Conservation (phyloP, 2,329 filamentous ascomycete genomes). For the Knoxdaviesia capensis region DNA sequence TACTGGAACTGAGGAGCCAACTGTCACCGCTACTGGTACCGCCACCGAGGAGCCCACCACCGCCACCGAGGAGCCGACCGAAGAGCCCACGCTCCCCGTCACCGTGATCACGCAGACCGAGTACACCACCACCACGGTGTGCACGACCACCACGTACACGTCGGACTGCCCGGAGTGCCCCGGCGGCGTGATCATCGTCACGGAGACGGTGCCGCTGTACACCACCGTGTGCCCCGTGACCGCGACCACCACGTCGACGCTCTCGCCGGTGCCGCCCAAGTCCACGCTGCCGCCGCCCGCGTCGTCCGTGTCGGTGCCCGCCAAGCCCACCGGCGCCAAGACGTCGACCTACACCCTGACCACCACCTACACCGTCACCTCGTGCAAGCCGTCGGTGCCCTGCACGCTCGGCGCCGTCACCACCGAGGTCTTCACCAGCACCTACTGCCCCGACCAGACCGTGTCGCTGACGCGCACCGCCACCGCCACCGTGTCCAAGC, state of each 20-base stretch:
- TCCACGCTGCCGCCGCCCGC: background rate
- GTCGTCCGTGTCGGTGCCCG: background rate
- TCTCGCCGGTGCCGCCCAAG: background rate
- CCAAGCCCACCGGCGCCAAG: background rate
- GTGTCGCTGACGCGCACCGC: background rate
- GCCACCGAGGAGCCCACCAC: background rate
- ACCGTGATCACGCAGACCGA: background rate
- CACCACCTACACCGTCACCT: constrained; percentile 6
- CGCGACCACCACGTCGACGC: background rate
- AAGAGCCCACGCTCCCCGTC: background rate
- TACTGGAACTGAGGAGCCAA: background rate
- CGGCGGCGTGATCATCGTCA: background rate
- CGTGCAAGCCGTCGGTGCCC: constrained; percentile 5
- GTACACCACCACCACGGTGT: constrained; percentile 2
- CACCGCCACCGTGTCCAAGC: background rate
- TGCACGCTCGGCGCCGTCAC: constrained; percentile 5
- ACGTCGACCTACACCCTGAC: background rate
- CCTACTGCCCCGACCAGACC: constrained; percentile 5
- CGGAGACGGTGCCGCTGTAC: constrained; percentile 10
- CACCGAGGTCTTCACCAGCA: constrained; percentile 6
- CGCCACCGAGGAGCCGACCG: background rate
- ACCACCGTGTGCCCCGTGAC: constrained; percentile 30
- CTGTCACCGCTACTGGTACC: background rate
- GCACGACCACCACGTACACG: constrained; percentile 1
- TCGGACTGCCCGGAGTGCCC: constrained; percentile 1